These are phyloP conservation scores for Pythium oligandrum DNA, from an alignment of 352 stramenopile species.

Conservation along the genomic window DNA sequence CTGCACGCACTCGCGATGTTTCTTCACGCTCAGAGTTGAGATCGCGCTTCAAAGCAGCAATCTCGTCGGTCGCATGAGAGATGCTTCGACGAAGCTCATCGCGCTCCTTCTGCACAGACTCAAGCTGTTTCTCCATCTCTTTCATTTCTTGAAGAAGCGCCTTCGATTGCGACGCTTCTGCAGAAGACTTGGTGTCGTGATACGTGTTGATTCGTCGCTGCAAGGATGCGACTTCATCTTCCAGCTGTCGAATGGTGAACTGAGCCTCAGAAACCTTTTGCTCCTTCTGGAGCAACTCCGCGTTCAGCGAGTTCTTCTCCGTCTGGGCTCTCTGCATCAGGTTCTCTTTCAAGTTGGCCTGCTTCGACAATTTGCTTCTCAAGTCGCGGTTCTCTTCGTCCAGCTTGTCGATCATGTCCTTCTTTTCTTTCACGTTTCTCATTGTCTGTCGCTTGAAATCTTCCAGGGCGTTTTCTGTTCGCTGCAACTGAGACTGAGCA, in stretches of 20 bases:
- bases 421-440: neutral
- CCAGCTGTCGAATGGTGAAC: neutral
- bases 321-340: neutral
- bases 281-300: neutral
- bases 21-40: neutral
- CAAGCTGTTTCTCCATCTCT: neutral
- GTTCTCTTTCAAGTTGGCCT: neutral
- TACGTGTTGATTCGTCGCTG: neutral
- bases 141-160: neutral
- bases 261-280: neutral
- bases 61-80: neutral
- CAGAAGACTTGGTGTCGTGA: neutral
- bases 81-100: neutral
- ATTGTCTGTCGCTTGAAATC: neutral
- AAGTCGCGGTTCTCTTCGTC: neutral
- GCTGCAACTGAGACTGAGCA: neutral
- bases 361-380: neutral
- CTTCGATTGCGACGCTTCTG: neutral
- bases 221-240: neutral
- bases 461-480: neutral
- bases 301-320: neutral
- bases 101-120: neutral
- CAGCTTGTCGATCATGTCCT: neutral
- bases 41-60: neutral
- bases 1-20: neutral